Evolutionary conservation across 2,329 filamentous ascomycete genomes (phyloP).

Genomic region (Xylariaceae sp.): DNA sequence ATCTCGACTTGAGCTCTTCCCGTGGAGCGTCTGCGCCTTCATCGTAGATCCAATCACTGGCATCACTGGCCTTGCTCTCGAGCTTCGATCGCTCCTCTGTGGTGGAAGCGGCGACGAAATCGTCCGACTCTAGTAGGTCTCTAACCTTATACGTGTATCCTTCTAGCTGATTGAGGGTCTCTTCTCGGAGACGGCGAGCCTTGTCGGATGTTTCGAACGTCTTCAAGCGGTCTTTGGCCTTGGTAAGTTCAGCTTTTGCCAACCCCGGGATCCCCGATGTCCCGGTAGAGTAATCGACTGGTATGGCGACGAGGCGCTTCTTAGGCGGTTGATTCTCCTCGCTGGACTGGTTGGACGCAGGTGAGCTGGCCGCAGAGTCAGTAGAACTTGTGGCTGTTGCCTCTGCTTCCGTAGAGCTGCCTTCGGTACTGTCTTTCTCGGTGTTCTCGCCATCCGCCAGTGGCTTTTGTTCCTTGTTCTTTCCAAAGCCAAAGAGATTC

Average conservation of each 20-base stretch:
- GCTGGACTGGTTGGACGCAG: slow-evolving; percentile 44
- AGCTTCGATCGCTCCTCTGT: slow-evolving; percentile 61
- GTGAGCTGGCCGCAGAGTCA: slow-evolving; percentile 32
- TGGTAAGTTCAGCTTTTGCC: slow-evolving; percentile 42
- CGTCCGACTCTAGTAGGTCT: slow-evolving; percentile 72
- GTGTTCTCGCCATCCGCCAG: slow-evolving; percentile 57
- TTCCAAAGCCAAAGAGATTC: slow-evolving; percentile 90
- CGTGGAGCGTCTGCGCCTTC: slow-evolving; percentile 73
- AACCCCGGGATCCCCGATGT: slow-evolving; percentile 47
- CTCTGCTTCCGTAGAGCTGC: slow-evolving; percentile 37
- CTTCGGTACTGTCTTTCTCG: slow-evolving; percentile 41
- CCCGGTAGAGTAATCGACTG: slow-evolving; percentile 44
- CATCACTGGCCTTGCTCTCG: slow-evolving; percentile 59
- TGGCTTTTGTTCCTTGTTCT: slow-evolving; percentile 78
- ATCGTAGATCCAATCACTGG: slow-evolving; percentile 86
- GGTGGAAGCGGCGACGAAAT: slow-evolving; percentile 68
- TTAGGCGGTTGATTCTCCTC: slow-evolving; percentile 51
- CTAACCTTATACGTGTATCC: slow-evolving; percentile 84
- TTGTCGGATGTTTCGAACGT: slow-evolving; percentile 84
- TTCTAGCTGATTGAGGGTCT: slow-evolving; percentile 89
- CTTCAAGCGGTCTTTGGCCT: slow-evolving; percentile 64
- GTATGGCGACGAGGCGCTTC: slow-evolving; percentile 53
- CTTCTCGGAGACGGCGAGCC: slow-evolving; percentile 70
- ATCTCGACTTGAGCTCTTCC: slow-evolving; percentile 67
- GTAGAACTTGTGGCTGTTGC: slow-evolving; percentile 41